phyloP scores from a whole-genome alignment of 768 basidiomycete genomes.

The Pleurotus cornucopiae region DNA sequence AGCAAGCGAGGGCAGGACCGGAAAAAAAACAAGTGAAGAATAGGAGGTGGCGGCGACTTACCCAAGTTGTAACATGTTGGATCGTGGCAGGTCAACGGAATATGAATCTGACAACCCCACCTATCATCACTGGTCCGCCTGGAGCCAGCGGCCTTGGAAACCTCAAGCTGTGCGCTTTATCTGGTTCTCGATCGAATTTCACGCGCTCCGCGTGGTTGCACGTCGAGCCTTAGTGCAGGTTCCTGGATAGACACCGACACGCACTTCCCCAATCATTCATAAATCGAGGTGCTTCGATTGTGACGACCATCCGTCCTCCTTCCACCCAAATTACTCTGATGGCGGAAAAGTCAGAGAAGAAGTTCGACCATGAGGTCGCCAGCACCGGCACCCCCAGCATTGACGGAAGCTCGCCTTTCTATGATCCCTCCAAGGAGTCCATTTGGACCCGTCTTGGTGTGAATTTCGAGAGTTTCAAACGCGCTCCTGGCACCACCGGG shows the following conservation, averaged over 20 bases:
- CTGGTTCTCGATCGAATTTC: background rate
- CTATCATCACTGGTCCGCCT: background rate
- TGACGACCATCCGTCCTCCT: slow-evolving; percentile 1
- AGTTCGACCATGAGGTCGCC: slow-evolving; percentile 21
- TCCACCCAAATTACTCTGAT: slow-evolving; percentile 15
- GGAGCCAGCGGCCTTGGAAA: slow-evolving; percentile 7
- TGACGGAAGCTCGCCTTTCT: slow-evolving; percentile 30
- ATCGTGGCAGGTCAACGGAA: slow-evolving; percentile 1
- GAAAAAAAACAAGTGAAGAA: background rate
- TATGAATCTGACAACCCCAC: slow-evolving; percentile 7
- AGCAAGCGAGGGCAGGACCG: background rate
- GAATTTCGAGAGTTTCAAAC: slow-evolving; percentile 39
- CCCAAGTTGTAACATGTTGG: slow-evolving; percentile 8
- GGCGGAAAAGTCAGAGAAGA: slow-evolving; percentile 29
- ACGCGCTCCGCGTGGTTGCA: slow-evolving; percentile 6
- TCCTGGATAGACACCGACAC: background rate
- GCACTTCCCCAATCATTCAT: background rate
- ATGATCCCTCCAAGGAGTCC: slow-evolving; percentile 44
- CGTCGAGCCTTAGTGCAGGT: background rate
- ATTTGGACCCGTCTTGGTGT: slow-evolving; percentile 41
- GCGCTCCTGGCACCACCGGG: slow-evolving; percentile 44
- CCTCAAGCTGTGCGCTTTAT: slow-evolving; percentile 1
- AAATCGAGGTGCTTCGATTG: background rate
- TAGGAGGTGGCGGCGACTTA: slow-evolving; percentile 3
- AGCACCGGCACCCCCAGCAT: slow-evolving; percentile 21